Evolutionary conservation across 2,329 filamentous ascomycete genomes (phyloP).

Genomic region (Exophiala bonariae): DNA sequence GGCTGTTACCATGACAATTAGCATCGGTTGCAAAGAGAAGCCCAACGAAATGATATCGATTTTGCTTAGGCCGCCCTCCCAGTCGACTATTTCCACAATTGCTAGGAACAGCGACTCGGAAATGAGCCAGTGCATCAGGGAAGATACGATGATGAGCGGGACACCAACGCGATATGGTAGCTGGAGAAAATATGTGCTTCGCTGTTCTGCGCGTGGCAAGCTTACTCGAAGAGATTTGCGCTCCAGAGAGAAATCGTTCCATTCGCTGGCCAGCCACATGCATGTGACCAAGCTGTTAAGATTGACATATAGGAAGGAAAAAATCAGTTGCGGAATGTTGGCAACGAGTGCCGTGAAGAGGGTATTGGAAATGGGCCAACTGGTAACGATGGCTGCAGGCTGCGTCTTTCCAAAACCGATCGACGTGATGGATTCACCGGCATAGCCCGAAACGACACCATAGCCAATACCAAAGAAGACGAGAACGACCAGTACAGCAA

Average conservation of each 20-base stretch:
- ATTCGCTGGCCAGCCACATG: slow-evolving; percentile 52
- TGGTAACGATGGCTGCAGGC: slow-evolving; percentile 1
- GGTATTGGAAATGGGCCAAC: slow-evolving; percentile 4
- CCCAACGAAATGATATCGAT: no score
- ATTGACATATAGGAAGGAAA: slow-evolving; percentile 38
- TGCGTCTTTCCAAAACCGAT: no score
- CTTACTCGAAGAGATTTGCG: slow-evolving; percentile 42
- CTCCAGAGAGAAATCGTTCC: slow-evolving; percentile 39
- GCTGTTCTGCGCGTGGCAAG: slow-evolving; percentile 35
- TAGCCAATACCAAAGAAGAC: slow-evolving; percentile 6
- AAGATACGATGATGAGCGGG: slow-evolving; percentile 36
- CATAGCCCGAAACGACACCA: no score
- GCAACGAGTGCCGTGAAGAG: slow-evolving; percentile 29
- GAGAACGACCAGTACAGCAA: slow-evolving; percentile 8
- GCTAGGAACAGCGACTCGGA: no score
- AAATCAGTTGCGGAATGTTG: slow-evolving; percentile 37
- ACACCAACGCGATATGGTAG: slow-evolving; percentile 39
- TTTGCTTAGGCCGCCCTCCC: no score
- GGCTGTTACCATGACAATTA: no score
- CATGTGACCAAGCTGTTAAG: slow-evolving; percentile 42
- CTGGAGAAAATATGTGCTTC: slow-evolving; percentile 42
- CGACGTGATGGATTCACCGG: no score
- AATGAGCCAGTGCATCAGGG: slow-evolving; percentile 44
- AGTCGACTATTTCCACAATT: no score
- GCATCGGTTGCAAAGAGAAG: no score